A percentile compares a stretch with the other conserved stretches of the same genome.
Evolutionary conservation across 371 early-diverging fungal species (phyloP).

Genomic region (Mortierella sp.): DNA sequence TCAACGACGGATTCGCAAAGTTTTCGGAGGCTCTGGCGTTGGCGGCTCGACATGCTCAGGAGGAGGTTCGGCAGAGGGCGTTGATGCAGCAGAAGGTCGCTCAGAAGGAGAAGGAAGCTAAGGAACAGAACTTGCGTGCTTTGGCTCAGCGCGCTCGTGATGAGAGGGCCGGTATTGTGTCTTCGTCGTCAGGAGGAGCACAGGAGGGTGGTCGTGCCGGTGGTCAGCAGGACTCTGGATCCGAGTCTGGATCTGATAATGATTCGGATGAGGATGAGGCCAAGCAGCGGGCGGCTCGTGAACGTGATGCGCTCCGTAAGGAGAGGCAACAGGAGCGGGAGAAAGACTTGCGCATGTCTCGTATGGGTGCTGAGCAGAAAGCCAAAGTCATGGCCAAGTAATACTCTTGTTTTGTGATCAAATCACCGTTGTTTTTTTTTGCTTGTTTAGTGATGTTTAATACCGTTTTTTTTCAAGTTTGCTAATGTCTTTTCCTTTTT

Average conservation of each 20-base stretch:
- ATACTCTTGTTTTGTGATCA: not conserved
- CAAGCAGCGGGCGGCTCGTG: constrained; percentile 62
- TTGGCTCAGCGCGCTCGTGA: constrained; percentile 96
- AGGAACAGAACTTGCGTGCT: constrained; percentile 90
- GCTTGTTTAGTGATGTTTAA: not conserved
- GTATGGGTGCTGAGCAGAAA: constrained; percentile 92
- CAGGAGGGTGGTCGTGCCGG: constrained; percentile 6
- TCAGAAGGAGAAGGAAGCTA: constrained; percentile 93
- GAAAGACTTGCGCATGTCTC: constrained; percentile 88
- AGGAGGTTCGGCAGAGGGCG: constrained; percentile 91
- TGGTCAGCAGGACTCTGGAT: constrained; percentile 24
- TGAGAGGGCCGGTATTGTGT: constrained; percentile 66
- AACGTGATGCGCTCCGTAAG: constrained; percentile 91
- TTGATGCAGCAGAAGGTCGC: constrained; percentile 94
- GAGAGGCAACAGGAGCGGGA: constrained; percentile 89
- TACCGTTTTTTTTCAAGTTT: not conserved
- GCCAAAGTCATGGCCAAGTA: constrained; percentile 83
- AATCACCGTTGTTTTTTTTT: not conserved
- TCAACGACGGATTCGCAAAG: constrained; percentile 97
- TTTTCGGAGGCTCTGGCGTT: constrained; percentile 94
- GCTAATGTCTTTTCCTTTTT: constrained; percentile 14
- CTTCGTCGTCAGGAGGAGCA: constrained; percentile 14
- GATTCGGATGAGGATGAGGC: constrained; percentile 64
- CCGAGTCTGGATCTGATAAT: constrained; percentile 56
- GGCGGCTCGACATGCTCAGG: constrained; percentile 95